Base-by-base conservation (phyloP, 164 flowering plant genomes). In the Cinnamomum chago region DNA sequence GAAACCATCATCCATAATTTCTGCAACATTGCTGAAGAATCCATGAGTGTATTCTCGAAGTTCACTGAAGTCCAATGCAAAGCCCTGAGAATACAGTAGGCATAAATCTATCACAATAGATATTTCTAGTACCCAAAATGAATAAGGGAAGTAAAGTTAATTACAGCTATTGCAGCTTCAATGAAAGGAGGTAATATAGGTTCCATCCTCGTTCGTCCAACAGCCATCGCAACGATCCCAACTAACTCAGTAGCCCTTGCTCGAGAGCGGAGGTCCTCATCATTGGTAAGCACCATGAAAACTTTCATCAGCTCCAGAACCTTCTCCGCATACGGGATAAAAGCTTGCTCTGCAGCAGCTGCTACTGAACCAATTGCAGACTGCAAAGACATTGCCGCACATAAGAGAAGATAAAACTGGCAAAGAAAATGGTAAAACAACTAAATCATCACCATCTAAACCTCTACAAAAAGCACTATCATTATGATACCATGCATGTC, bases 341-440 rank as follows among this genome's bases (percentile, higher is more conserved):
- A 95, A 33, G 93, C 92, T 81, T 92, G 91, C 78, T 95, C 99
- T 51, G 98, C 92, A 76, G 99, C 99, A 80, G 97, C 76, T 65
- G 99, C 99, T 76, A 95, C 95, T 40, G 99, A 95, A 74, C 99
- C 97, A 76, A 95, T 93, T n/a, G 97, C 99, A 74, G 98, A 95
- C 98, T 95, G 86, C 82, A 86, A 75, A 17, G 81, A 76, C 23
- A 78, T 60, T 7, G 58, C 24, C 62, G 9, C 47, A 40, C 47
- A 40, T 40, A 40, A 40, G 13, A 55, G 60, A 55, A 20, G 60
- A 55, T 20, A 40, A 30, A 23, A 71, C 33, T 28, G 65, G 67
- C 67, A 65, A 70, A 40, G 40, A 73, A 5, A 70, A 55, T 23
- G 10, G 27, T 10, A 40, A 47, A 33, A 68, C 33, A 40, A 4